Base-by-base conservation (phyloP, 805 yeast species). In the Teunomyces lycoperdinae region DNA sequence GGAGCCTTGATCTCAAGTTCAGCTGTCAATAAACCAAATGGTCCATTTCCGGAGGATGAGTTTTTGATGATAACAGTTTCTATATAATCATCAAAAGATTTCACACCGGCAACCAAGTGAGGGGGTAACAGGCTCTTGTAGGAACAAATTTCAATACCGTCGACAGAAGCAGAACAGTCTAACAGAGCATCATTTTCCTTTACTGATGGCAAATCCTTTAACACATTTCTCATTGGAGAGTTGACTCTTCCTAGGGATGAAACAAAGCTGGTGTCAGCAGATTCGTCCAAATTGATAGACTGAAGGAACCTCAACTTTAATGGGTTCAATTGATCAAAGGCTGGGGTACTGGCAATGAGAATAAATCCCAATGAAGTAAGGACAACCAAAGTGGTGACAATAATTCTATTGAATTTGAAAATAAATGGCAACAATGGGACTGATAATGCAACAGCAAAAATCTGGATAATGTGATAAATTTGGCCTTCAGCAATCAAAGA, bases 281-380 rank as follows among this genome's bases (percentile, higher is more conserved):
- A 49, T 13, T 52, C 50, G 32, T 67, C 59, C 48, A 84, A 63
- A 53, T 86, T 78, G 45, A 85, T 71, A 1, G 70, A 67, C 64
- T 90, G 91, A 31, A 82, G 67, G 57, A 86, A 85, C 52, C 91
- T 73, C 48, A 88, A 69, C 61, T 89, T 90, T 63, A 89, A 62
- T 4, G 96, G 96, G 30, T 78, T 71, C 4, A 66, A 57, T 24
- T 72, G 69, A 28, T 83, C 78, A 61, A 85, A 88, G n/a, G 96
- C 87, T 2, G 66, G 62, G 11, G 70, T 62, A 16, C 71, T 52
- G n/a, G 69, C 56, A 16, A 82, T 59, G 11, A 57, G 52, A 9
- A 58, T 40, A 9, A 71, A 47, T 5, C 75, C 50, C 16, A 77
- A 61, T 10, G 48, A 11, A 9, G 48, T 42, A 2, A 74, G 57